These are phyloP conservation scores for Vaccinium vitisidaea DNA, from an alignment of 148 eudicot genomes.

Conservation along the genomic window DNA sequence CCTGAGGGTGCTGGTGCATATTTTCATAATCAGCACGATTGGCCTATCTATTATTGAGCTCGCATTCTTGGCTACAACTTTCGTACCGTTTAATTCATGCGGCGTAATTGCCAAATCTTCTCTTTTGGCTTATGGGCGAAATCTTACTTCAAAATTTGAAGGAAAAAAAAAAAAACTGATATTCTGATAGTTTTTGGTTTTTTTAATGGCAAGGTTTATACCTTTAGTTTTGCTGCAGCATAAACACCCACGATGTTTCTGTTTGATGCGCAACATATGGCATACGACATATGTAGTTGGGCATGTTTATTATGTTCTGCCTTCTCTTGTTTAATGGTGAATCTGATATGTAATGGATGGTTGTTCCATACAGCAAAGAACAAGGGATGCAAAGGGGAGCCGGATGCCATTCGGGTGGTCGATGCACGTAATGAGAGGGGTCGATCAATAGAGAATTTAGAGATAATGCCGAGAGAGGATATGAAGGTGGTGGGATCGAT, in stretches of 20 bases:
- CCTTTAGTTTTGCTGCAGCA: background rate
- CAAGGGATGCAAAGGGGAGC: constrained; percentile 24
- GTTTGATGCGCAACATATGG: background rate
- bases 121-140: background rate
- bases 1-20: too few species aligned
- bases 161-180: background rate
- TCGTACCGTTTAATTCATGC: background rate
- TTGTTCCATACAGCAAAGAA: constrained; percentile 45
- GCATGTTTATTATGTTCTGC: background rate
- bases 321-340: background rate
- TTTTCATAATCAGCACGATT: too few species aligned
- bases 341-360: constrained; percentile 10
- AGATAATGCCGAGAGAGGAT: constrained; percentile 35
- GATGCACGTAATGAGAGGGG: constrained; percentile 26
- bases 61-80: background rate
- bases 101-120: background rate
- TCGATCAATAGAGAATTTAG: constrained; percentile 31
- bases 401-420: constrained; percentile 6
- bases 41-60: too few species aligned
- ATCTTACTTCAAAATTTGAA: background rate
- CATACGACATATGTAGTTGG: background rate
- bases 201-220: background rate
- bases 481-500: constrained; percentile 29
- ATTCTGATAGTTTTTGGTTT: background rate
- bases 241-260: background rate